Conservation (phyloP, 176 grass and related monocot species). For the Hyparrhenia diplandra region DNA sequence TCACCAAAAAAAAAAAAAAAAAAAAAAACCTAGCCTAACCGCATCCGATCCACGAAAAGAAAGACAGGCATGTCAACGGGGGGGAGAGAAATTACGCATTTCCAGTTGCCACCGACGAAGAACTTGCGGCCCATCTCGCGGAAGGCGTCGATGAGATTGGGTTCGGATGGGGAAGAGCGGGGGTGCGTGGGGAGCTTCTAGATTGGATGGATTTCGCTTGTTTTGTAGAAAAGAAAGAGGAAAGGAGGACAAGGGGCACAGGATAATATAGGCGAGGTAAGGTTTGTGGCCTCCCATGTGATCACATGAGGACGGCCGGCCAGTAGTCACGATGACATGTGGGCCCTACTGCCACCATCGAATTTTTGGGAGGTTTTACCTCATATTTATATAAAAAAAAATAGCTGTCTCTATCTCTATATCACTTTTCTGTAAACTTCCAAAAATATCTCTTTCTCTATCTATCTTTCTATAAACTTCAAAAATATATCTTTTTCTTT, state of each 20-base stretch:
- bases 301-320: background rate
- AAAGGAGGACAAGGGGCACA: constrained; percentile 13
- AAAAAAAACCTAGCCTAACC: background rate
- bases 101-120: constrained; percentile 98
- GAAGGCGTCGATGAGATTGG: background rate
- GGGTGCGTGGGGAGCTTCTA: background rate
- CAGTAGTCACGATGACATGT: constrained; percentile 6
- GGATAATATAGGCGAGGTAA: constrained; percentile 30
- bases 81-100: constrained; percentile 54
- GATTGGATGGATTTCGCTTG: constrained; percentile 42
- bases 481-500: too few species aligned
- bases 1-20: background rate
- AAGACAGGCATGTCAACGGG: background rate
- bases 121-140: constrained; percentile 88
- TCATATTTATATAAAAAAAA: too few species aligned
- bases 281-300: constrained; percentile 8
- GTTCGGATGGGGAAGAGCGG: background rate
- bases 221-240: constrained; percentile 27
- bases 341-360: background rate
- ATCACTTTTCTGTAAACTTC: too few species aligned
- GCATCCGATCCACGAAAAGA: background rate
- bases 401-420: background rate
- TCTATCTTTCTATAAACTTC: too few species aligned
- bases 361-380: background rate
- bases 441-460: too few species aligned